A percentile compares a stretch with the other conserved stretches of the same genome.
Evolutionary conservation across 116 monocot species (phyloP).

Genomic region (Phalaenopsis hybrid): DNA sequence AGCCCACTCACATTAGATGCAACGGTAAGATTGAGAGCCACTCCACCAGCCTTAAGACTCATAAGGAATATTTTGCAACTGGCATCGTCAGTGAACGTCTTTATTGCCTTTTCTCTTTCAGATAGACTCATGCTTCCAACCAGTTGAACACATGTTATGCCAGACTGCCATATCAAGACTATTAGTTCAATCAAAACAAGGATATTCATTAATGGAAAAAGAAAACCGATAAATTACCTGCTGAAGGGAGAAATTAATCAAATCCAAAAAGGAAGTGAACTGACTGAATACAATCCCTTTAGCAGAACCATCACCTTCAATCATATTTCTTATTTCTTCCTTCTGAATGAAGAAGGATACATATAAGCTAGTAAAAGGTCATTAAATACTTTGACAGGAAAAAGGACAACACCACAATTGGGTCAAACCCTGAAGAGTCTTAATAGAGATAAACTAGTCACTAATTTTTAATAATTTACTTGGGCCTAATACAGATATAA

Average conservation of each 20-base stretch:
- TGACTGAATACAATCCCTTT: conserved; percentile 95
- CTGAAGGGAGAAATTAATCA: conserved; percentile 64
- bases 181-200: conserved; percentile 8
- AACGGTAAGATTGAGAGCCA: conserved; percentile 79
- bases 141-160: conserved; percentile 67
- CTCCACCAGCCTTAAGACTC: conserved; percentile 90
- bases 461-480: background rate
- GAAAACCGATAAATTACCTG: conserved; percentile 27
- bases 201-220: background rate
- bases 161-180: conserved; percentile 43
- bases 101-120: conserved; percentile 76
- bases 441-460: background rate
- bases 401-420: background rate
- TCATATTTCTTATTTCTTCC: conserved; percentile 82
- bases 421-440: background rate
- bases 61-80: conserved; percentile 75
- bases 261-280: conserved; percentile 82
- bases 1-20: conserved; percentile 64
- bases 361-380: background rate
- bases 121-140: conserved; percentile 73
- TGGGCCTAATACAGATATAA: too few species aligned
- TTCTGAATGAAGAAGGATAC: conserved; percentile 25
- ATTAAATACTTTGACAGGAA: background rate
- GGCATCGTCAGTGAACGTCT: conserved; percentile 50
- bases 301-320: conserved; percentile 70